phyloP scores from a whole-genome alignment of 306 rosid species.

The Glycyrrhiza uralensis region DNA sequence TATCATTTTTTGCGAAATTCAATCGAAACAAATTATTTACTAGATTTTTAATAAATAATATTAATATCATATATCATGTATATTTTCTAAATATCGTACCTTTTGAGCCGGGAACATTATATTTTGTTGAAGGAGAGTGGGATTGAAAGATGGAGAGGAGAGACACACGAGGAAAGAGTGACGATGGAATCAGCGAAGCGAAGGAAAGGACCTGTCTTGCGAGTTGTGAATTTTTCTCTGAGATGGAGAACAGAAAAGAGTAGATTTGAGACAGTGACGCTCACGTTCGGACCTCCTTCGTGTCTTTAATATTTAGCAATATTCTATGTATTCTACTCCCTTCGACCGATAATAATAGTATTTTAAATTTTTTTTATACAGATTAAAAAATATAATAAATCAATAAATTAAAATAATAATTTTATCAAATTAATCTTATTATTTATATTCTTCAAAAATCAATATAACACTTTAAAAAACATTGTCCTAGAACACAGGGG shows the following conservation, averaged over 20 bases:
- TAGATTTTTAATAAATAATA: neutral
- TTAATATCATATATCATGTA: neutral
- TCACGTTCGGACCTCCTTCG: conserved; percentile 45
- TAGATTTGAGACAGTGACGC: conserved; percentile 98
- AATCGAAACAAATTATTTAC: neutral
- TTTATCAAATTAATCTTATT: too few species aligned
- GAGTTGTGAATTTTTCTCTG: conserved; percentile 28
- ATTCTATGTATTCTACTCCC: conserved; percentile 27
- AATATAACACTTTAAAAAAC: too few species aligned
- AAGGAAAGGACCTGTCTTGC: conserved; percentile 28
- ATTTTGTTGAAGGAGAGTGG: conserved; percentile 39
- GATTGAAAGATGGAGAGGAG: conserved; percentile 62
- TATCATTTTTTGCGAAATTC: neutral
- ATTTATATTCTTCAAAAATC: too few species aligned
- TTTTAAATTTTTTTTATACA: too few species aligned
- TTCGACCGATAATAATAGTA: too few species aligned
- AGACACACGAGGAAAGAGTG: conserved; percentile 49
- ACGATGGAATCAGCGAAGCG: conserved; percentile 59
- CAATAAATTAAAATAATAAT: too few species aligned
- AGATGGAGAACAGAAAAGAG: conserved; percentile 46
- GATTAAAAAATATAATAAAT: too few species aligned
- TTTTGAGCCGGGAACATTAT: conserved; percentile 81
- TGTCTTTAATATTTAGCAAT: conserved; percentile 43
- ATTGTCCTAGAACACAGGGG: too few species aligned
- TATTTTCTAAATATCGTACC: conserved; percentile 42